Evolutionary conservation across 345 rosid genomes (phyloP), one percentile per base, ranked within the genome.

Genomic region (Cardamine resedifolia): DNA sequence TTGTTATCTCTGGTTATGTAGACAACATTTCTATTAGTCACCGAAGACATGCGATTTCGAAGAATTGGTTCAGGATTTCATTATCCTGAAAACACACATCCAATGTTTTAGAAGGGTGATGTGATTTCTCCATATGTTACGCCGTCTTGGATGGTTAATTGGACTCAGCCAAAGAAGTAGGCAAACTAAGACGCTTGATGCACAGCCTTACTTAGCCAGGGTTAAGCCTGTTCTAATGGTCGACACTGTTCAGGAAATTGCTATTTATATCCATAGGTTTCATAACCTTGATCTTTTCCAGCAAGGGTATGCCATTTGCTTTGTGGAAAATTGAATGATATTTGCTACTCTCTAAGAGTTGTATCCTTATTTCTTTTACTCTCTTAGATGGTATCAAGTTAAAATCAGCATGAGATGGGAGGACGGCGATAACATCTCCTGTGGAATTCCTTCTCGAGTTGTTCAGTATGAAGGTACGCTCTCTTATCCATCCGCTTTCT

Each of bases 381-480:
- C 36, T 64, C 60, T 43, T 77, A 95, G 99, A 78, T 92, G 97
- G 95, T 96, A 96, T 75, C 99, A 87, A 83, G 79, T 96, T 64
- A 96, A 88, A 77, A 82, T 90, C 75, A 87, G 86, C 63, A 75
- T 87, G 90, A 85, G 83, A 87, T 87, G 94, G 96, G 97, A 96
- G 83, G 86, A 88, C n/a, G 58, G 75, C 64, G 85, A 76, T 53
- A 43, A 74, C 77, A 51, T 74, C 43, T 74, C 82, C 39, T 62
- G 78, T 28, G 98, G 88, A 39, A 81, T 84, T 74, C 97, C 96
- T 20, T 86, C 97, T 14, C 87, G 91, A 79, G 98, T 96, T 74
- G 86, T 92, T 81, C 99, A 92, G 74, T 96, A 92, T 81, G 98
- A 90, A 86, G 97, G 98, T 95, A 83, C n/a, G n/a, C 31, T 70